Evolutionary conservation across 1,139 yeast genomes (phyloP).

Genomic region (Saccharomyces hybrid): DNA sequence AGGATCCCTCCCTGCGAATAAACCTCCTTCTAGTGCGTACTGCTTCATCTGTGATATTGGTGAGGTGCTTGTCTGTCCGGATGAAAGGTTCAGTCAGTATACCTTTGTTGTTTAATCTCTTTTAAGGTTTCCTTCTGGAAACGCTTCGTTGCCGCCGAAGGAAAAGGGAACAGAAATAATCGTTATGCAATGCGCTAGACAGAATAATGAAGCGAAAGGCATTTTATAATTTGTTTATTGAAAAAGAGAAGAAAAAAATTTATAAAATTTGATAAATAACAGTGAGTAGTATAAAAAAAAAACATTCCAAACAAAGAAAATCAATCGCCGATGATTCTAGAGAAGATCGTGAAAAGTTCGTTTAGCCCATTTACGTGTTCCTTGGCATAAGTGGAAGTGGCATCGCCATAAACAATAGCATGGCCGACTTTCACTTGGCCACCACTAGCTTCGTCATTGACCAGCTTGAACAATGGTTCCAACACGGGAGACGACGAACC

Average conservation of each 20-base stretch:
- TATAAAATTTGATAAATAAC: background rate
- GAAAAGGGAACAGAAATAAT: no score
- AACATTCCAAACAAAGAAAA: background rate
- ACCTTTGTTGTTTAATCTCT: no score
- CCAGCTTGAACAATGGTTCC: constrained; percentile 61
- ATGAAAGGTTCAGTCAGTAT: no score
- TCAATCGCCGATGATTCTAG: background rate
- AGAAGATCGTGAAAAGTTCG: constrained; percentile 53
- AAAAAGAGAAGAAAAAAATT: background rate
- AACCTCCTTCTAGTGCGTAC: no score
- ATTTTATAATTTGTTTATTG: background rate
- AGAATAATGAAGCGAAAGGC: background rate
- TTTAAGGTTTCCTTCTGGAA: no score
- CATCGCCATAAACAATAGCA: constrained; percentile 57
- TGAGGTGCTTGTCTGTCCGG: no score
- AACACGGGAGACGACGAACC: constrained; percentile 67
- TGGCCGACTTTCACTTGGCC: constrained; percentile 39
- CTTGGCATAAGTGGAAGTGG: constrained; percentile 55
- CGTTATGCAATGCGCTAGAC: no score
- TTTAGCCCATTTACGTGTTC: constrained; percentile 72
- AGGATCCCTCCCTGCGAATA: no score
- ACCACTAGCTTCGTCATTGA: constrained; percentile 38
- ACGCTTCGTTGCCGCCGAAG: no score
- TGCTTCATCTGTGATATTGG: no score
- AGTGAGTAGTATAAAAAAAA: background rate